Base-by-base conservation (phyloP, 2,329 filamentous ascomycete genomes). In the Coccinonectria pachysandricola region DNA sequence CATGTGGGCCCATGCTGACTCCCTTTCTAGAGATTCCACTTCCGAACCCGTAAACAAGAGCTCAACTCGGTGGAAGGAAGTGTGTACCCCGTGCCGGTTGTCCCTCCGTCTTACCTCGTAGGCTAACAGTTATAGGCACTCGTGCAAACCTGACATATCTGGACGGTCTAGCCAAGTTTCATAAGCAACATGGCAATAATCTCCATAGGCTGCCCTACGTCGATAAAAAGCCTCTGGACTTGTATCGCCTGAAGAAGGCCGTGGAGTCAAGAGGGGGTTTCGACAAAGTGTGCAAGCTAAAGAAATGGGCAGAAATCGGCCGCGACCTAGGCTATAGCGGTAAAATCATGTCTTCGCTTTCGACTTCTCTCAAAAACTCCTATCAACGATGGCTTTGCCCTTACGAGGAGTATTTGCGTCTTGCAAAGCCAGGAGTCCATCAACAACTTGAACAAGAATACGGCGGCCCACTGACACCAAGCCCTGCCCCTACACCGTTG, bases 231-330 rank as follows among this genome's bases (percentile, higher is more conserved):
- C 91, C 91, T 0, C 70, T 98, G 26, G 91, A 98, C 49, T 65
- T 98, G 10, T 98, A 93, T 59, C 85, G 88, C 45, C 64, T 98
- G 33, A 96, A 96, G 56, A 96, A 96, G 52, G 88, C 88, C 1
- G 91, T 98, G 18, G 91, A 96, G 51, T 79, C 84, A 15, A 76
- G 91, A 36, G 91, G 91, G 23, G 91, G 91, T 3, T 98, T 98
- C 45, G 87, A 95, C 29, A 83, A 83, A 49, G 91, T 98, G 22
- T 98, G 91, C 68, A 95, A 94, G 57, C 70, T 79, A 30, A 98
- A 98, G 60, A 96, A 96, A 61, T 98, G 91, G 91, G 91, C 91
- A 10, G 91, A 98, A 55, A 96, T 98, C 43, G 91, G 91, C 17
- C 77, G 91, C 47, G 91, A 96, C 52, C 62, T 98, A 24, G 91